Conservation (phyloP, 441 rosid genomes). For the Eutrema salsugineum region DNA sequence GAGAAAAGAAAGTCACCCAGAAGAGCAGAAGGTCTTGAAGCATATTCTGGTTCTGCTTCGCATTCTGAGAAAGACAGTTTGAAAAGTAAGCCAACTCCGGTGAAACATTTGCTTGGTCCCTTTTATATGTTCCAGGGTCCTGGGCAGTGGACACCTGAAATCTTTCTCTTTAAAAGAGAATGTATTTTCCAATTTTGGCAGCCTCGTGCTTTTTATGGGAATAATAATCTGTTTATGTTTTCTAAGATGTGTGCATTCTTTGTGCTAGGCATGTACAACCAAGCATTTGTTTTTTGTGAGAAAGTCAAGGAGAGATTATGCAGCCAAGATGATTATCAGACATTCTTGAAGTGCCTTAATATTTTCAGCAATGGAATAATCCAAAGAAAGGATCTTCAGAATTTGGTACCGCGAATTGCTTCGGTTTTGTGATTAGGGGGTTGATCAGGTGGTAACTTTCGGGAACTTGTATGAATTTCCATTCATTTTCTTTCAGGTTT, state of each 20-base stretch:
- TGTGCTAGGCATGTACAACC: slow-evolving; percentile 67
- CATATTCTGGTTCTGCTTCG: slow-evolving; percentile 40
- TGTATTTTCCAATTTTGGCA: not conserved
- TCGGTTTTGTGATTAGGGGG: slow-evolving; percentile 12
- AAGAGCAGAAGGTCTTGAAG: slow-evolving; percentile 66
- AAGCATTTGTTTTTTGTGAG: slow-evolving; percentile 83
- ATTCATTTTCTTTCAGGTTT: slow-evolving; percentile 48
- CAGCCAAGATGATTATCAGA: slow-evolving; percentile 83
- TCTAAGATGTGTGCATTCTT: slow-evolving; percentile 22
- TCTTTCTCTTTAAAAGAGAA: not conserved
- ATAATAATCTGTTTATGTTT: not conserved
- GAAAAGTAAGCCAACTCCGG: slow-evolving; percentile 53
- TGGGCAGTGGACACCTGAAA: not conserved
- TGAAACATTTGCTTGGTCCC: not conserved
- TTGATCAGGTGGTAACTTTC: slow-evolving; percentile 5
- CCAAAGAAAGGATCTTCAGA: slow-evolving; percentile 71
- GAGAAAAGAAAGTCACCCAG: slow-evolving; percentile 56
- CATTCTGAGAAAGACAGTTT: slow-evolving; percentile 67
- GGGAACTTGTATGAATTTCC: not conserved
- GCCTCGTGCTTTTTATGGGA: not conserved
- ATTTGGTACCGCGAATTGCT: slow-evolving; percentile 45
- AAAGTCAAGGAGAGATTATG: slow-evolving; percentile 91
- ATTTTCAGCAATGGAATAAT: slow-evolving; percentile 81
- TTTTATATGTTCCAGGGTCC: not conserved
- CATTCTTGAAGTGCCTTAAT: slow-evolving; percentile 89